phyloP scores from a whole-genome alignment of 495 filamentous ascomycete genomes.

The Talaromyces ruber region DNA sequence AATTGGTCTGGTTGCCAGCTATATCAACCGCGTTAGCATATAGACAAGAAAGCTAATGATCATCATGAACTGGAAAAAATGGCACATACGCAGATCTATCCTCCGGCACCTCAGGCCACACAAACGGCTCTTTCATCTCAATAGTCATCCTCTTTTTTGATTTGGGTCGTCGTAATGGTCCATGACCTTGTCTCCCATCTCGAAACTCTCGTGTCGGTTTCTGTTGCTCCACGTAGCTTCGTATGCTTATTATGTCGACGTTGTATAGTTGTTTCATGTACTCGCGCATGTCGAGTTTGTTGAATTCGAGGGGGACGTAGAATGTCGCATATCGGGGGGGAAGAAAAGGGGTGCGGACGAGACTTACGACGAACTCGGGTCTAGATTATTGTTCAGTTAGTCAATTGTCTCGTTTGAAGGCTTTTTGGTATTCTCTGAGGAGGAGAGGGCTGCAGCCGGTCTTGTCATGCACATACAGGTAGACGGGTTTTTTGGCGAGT shows the following conservation, averaged over 20 bases:
- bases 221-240: conserved; percentile 69
- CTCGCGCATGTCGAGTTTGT: conserved; percentile 86
- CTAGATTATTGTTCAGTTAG: conserved; percentile 29
- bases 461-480: conserved; percentile 44
- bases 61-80: no score
- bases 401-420: not conserved
- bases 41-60: not conserved
- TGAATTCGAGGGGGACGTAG: conserved; percentile 76
- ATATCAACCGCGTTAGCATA: not conserved
- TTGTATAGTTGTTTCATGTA: conserved; percentile 74
- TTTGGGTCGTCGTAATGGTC: conserved; percentile 46
- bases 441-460: no score
- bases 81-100: conserved; percentile 47
- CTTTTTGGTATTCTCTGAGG: not conserved
- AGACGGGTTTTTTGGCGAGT: conserved; percentile 48
- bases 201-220: conserved; percentile 37
- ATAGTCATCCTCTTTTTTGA: conserved; percentile 85
- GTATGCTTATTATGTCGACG: conserved; percentile 56
- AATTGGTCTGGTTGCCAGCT: conserved; percentile 4
- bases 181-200: conserved; percentile 31
- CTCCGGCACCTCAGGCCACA: conserved; percentile 62
- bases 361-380: conserved; percentile 66
- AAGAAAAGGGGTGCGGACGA: conserved; percentile 62
- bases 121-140: conserved; percentile 74
- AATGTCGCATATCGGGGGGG: conserved; percentile 75